Conservation (phyloP, 768 basidiomycete genomes). For the Coprinopsis cinerea region DNA sequence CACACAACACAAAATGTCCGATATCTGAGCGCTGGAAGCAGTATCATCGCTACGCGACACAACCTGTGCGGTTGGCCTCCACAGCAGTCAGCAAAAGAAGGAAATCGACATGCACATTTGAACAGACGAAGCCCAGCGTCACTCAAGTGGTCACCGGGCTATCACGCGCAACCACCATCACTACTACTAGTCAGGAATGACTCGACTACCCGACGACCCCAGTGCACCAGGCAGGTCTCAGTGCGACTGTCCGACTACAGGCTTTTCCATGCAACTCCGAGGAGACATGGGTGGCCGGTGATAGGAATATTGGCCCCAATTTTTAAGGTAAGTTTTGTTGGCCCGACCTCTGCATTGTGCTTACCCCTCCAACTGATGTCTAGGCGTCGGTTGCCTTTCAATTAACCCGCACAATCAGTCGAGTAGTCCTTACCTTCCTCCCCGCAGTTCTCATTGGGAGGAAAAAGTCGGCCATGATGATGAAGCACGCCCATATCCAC, state of each 20-base stretch:
- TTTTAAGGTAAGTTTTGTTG: constrained; percentile 49
- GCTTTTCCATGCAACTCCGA: constrained; percentile 34
- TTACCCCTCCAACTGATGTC: background rate
- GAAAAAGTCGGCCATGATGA: constrained; percentile 40
- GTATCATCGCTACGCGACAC: background rate
- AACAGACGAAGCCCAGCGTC: background rate
- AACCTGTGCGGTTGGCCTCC: too few species aligned
- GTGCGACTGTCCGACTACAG: constrained; percentile 8
- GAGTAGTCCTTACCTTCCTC: constrained; percentile 70
- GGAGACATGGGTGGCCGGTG: constrained; percentile 30
- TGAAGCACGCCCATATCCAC: constrained; percentile 47
- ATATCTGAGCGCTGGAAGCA: background rate
- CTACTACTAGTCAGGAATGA: too few species aligned
- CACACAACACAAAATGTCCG: background rate
- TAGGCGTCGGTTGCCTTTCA: constrained; percentile 74
- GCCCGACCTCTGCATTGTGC: background rate
- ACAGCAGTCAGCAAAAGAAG: too few species aligned
- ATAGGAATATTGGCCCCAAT: constrained; percentile 50
- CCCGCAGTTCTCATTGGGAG: constrained; percentile 64
- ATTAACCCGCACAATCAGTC: constrained; percentile 59
- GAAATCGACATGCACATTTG: too few species aligned
- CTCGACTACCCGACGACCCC: too few species aligned
- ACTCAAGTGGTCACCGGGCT: background rate
- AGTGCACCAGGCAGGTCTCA: too few species aligned
- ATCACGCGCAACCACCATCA: too few species aligned